Conservation (phyloP, 129 eudicot species). For the Apium graveolens region DNA sequence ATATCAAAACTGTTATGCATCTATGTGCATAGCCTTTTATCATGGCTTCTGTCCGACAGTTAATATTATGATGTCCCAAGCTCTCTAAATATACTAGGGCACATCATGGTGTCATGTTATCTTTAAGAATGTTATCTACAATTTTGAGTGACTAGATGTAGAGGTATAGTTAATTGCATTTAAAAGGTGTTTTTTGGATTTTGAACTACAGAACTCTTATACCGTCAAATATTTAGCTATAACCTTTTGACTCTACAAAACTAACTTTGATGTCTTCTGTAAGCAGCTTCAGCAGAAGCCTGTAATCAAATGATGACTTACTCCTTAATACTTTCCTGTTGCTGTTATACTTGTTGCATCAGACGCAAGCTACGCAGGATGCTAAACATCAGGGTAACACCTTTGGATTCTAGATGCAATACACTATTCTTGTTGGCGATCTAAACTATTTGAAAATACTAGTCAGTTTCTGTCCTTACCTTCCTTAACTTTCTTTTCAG, state of each 20-base stretch:
- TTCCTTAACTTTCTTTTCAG: constrained; percentile 22
- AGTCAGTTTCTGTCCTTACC: not conserved
- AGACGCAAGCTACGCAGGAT: constrained; percentile 72
- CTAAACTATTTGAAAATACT: not conserved
- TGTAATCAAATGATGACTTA: constrained; percentile 87
- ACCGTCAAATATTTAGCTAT: not conserved
- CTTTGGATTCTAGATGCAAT: not conserved
- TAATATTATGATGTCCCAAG: not conserved
- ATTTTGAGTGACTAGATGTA: not conserved
- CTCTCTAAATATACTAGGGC: not conserved
- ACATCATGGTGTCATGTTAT: not conserved
- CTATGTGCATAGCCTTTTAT: not conserved
- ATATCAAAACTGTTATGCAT: no score
- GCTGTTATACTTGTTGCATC: constrained; percentile 94
- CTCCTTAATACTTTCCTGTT: constrained; percentile 82
- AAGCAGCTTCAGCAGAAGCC: constrained; percentile 80
- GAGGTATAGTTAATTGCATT: not conserved
- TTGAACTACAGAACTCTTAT: not conserved
- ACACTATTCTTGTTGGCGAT: not conserved
- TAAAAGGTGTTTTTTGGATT: not conserved
- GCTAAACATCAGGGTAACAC: constrained; percentile 66
- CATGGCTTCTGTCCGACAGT: not conserved
- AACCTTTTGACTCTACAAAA: not conserved
- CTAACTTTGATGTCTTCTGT: constrained; percentile 21
- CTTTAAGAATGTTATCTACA: not conserved